These are phyloP conservation scores for Xylariaceae sp. DNA, from an alignment of 2,329 filamentous ascomycete species.

Conservation along the genomic window DNA sequence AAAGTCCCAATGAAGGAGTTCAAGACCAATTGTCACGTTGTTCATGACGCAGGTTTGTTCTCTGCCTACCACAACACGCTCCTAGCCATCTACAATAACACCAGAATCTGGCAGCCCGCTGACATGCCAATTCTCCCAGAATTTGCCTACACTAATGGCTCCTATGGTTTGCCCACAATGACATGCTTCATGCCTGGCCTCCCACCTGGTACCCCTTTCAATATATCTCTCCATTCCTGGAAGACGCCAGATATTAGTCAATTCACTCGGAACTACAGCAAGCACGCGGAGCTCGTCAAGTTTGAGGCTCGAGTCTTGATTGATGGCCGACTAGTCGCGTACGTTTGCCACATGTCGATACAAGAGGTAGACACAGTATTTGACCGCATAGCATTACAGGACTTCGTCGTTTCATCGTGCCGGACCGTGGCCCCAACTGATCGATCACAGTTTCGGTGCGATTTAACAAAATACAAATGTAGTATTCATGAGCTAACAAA, in stretches of 20 bases:
- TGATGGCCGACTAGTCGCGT: conserved; percentile 64
- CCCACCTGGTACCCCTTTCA: conserved; percentile 54
- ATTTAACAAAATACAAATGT: not conserved
- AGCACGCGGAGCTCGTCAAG: conserved; percentile 51
- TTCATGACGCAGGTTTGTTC: conserved; percentile 45
- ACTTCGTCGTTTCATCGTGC: conserved; percentile 52
- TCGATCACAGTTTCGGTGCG: conserved; percentile 44
- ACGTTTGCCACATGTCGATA: conserved; percentile 26
- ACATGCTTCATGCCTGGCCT: conserved; percentile 69
- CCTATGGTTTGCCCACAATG: conserved; percentile 57
- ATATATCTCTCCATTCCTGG: conserved; percentile 74
- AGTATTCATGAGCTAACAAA: conserved; percentile 23
- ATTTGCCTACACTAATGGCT: conserved; percentile 47
- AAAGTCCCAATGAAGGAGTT: conserved; percentile 77
- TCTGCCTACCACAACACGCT: not conserved
- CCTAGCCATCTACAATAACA: conserved; percentile 4
- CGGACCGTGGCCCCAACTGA: conserved; percentile 48
- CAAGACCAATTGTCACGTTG: conserved; percentile 69
- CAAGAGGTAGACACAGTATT: not conserved
- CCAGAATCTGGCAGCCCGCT: not conserved
- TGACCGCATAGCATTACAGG: conserved; percentile 34
- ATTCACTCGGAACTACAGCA: conserved; percentile 52
- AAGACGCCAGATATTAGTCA: conserved; percentile 56
- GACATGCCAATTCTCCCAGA: conserved; percentile 36
- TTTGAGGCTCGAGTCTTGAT: conserved; percentile 66